Percentiles rank a stretch among this genome's conserved stretches.
phyloP scores from a whole-genome alignment of 2,329 filamentous ascomycete genomes.

The Neocucurbitaria cava region DNA sequence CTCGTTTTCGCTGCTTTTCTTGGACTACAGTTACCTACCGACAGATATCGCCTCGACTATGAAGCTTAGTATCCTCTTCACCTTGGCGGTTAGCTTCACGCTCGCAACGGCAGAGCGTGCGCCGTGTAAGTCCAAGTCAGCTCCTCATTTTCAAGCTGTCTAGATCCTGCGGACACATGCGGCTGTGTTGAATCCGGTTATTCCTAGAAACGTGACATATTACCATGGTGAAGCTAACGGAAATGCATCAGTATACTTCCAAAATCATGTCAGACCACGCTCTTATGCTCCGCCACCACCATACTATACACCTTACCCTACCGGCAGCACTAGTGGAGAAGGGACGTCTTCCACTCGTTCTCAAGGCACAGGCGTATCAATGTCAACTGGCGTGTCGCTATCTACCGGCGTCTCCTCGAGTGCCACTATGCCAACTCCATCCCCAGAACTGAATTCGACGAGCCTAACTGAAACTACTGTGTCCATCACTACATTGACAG shows the following conservation, averaged over 20 bases:
- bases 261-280: constrained; percentile 23
- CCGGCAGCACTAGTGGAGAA: constrained; percentile 7
- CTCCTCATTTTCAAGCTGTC: background rate
- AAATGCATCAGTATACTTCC: constrained; percentile 16
- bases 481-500: constrained; percentile 9
- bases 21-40: background rate
- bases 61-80: constrained; percentile 25
- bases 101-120: constrained; percentile 19
- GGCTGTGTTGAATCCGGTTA: background rate
- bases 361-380: constrained; percentile 3
- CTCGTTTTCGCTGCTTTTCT: constrained; percentile 5
- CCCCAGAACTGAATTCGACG: constrained; percentile 5
- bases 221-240: background rate
- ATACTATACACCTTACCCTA: constrained; percentile 5
- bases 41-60: constrained; percentile 16
- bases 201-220: background rate
- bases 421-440: background rate
- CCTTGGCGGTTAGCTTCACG: constrained; percentile 14
- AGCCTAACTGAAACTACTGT: constrained; percentile 8
- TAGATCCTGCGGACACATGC: background rate
- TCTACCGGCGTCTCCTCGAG: constrained; percentile 10
- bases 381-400: constrained; percentile 9
- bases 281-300: constrained; percentile 26
- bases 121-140: constrained; percentile 19
- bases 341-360: constrained; percentile 5